Conservation (phyloP, 345 rosid genomes). For the Cochlearia excelsa region DNA sequence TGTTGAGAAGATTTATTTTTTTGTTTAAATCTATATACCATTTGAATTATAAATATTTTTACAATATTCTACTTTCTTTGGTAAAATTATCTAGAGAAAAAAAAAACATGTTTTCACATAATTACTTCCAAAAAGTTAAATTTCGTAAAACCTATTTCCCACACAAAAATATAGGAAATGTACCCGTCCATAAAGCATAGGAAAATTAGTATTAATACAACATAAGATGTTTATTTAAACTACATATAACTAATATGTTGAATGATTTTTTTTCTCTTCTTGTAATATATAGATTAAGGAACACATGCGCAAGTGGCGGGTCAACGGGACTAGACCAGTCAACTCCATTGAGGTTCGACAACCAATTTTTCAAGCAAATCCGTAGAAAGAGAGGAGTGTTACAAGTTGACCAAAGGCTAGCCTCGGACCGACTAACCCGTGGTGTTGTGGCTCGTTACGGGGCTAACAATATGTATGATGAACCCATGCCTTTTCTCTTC, state of each 20-base stretch:
- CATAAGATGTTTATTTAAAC: not conserved
- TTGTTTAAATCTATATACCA: no score
- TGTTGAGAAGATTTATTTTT: no score
- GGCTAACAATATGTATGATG: not conserved
- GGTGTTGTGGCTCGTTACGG: constrained; percentile 35
- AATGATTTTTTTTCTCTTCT: not conserved
- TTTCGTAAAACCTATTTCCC: no score
- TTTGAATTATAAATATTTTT: no score
- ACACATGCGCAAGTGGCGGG: constrained; percentile 28
- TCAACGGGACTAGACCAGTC: constrained; percentile 34
- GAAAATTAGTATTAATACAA: no score
- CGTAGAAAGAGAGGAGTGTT: constrained; percentile 35
- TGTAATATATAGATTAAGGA: constrained; percentile 28
- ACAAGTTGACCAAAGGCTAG: constrained; percentile 35
- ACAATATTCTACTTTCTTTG: no score
- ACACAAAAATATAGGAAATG: no score
- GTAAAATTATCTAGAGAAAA: no score
- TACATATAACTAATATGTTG: no score
- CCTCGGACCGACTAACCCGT: constrained; percentile 21
- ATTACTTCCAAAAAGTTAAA: no score
- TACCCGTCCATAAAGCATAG: no score
- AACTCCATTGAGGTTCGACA: constrained; percentile 35
- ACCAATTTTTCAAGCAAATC: constrained; percentile 32
- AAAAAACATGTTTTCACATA: no score
- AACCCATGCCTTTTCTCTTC: constrained; percentile 1